Conservation (phyloP, 176 grass and related monocot species). For the Areca catechu region DNA sequence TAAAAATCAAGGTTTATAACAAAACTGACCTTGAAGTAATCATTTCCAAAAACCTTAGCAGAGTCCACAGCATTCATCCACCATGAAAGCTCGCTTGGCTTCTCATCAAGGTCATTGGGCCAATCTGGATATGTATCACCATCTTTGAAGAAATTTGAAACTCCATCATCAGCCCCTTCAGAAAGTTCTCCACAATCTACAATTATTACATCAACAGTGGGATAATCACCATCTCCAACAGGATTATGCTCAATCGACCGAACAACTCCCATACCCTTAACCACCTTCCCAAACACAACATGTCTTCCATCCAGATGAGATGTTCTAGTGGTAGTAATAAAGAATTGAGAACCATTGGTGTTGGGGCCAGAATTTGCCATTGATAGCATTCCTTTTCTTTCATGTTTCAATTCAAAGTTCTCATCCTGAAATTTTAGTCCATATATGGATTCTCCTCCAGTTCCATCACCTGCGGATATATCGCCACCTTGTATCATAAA, state of each 20-base stretch:
- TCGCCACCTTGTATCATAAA: slow-evolving; percentile 97
- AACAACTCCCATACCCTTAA: slow-evolving; percentile 90
- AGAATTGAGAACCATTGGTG: slow-evolving; percentile 93
- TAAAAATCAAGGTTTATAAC: not conserved
- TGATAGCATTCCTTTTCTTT: slow-evolving; percentile 88
- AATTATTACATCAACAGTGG: slow-evolving; percentile 47
- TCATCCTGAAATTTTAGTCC: slow-evolving; percentile 85
- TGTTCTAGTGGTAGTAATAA: slow-evolving; percentile 80
- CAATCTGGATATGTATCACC: slow-evolving; percentile 88
- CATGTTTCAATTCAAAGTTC: slow-evolving; percentile 82
- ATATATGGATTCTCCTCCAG: slow-evolving; percentile 87
- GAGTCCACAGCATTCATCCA: slow-evolving; percentile 81
- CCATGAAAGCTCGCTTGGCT: slow-evolving; percentile 73
- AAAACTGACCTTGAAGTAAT: slow-evolving; percentile 63
- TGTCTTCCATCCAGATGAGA: slow-evolving; percentile 85
- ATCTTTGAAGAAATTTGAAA: slow-evolving; percentile 79
- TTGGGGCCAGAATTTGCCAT: slow-evolving; percentile 81
- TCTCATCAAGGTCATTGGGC: slow-evolving; percentile 79
- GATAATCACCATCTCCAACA: slow-evolving; percentile 54
- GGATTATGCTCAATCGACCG: slow-evolving; percentile 62
- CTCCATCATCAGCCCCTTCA: slow-evolving; percentile 64
- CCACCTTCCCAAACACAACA: slow-evolving; percentile 78
- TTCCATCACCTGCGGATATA: slow-evolving; percentile 77
- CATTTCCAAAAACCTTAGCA: slow-evolving; percentile 81
- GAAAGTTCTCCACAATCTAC: slow-evolving; percentile 72